Base-by-base conservation (phyloP, 2,329 filamentous ascomycete species). In the Purpureocillium lavendulum region DNA sequence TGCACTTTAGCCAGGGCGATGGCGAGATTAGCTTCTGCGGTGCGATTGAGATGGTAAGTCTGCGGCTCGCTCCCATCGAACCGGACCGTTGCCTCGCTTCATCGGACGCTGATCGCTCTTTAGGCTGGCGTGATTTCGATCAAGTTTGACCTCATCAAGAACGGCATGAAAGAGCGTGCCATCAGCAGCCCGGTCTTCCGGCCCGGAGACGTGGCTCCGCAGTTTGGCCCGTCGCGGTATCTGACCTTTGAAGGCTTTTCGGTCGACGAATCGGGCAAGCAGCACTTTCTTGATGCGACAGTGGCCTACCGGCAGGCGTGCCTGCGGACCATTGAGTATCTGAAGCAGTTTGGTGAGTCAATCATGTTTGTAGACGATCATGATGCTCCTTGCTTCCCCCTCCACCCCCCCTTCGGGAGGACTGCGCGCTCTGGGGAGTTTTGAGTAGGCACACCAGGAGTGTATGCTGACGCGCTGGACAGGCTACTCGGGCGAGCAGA, bases 21-120 rank as follows among this genome's bases (percentile, higher is more conserved):
- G 88, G 88, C 7, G 88, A 95, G 58, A 94, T 95, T 43, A 87
- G 80, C 3, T 96, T 88, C 56, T 88, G 84, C 47, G 84, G 84
- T 15, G 89, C 88, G 6, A 96, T 95, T 52, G 89, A 96, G 60
- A 96, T 96, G 85, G 46, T 49, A 33, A 26, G 21, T 26, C 21
- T 10, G 6, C 18, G 16, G 14, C 12, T n/a, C 26, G 2, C 26
- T 16, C 21, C 4, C 7, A 7, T 30, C 13, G 9, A 30, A 29
- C 15, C n/a, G 10, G 26, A n/a, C 31, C 13, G 16, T 12, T 38
- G 33, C 24, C 26, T 28, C 16, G 21, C 15, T 11, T n/a, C n/a
- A n/a, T n/a, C n/a, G n/a, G n/a, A n/a, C n/a, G n/a, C n/a, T 9
- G 16, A 7, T 34, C 29, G 24, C 13, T 13, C 35, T 29, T n/a